phyloP scores from a whole-genome alignment of 1,284 basidiomycete genomes.

The Trichosporon sp. region DNA sequence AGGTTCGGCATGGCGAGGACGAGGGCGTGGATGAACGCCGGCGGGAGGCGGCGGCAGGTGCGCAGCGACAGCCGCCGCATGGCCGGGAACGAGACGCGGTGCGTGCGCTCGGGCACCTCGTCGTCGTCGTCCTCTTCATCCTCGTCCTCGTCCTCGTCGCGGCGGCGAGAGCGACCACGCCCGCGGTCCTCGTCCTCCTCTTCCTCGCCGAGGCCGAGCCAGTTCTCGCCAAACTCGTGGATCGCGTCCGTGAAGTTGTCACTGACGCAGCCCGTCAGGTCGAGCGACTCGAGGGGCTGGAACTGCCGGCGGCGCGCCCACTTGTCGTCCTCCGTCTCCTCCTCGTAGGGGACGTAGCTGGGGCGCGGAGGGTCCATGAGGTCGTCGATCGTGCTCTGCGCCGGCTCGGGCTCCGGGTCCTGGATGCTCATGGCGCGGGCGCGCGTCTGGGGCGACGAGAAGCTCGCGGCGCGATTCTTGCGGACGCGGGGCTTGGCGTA shows the following conservation, averaged over 20 bases:
- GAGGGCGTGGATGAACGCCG: constrained; percentile 69
- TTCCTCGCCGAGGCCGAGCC: constrained; percentile 55
- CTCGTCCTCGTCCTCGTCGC: constrained; percentile 15
- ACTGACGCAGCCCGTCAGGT: constrained; percentile 91
- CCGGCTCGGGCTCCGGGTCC: constrained; percentile 10
- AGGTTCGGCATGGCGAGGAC: constrained; percentile 52
- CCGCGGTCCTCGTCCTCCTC: constrained; percentile 53
- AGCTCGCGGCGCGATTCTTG: constrained; percentile 21
- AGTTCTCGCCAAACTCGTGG: constrained; percentile 70
- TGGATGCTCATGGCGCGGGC: constrained; percentile 27
- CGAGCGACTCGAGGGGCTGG: constrained; percentile 74
- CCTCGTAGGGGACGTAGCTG: constrained; percentile 44
- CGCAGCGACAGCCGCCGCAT: constrained; percentile 79
- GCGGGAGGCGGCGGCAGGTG: constrained; percentile 70
- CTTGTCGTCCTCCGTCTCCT: constrained; percentile 59
- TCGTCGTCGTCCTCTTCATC: constrained; percentile 19
- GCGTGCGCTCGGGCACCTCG: constrained; percentile 42
- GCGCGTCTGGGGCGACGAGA: constrained; percentile 14
- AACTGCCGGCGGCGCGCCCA: constrained; percentile 55
- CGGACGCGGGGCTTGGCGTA: constrained; percentile 34
- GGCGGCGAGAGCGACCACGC: constrained; percentile 32
- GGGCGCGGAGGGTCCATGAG: constrained; percentile 34
- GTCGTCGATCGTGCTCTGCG: constrained; percentile 19
- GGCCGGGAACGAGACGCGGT: constrained; percentile 58
- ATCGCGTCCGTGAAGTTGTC: constrained; percentile 78